A percentile compares a stretch with the other conserved stretches of the same genome.
These are phyloP conservation scores for Luzula sylvatica DNA, from an alignment of 176 grass and related monocot genomes.

Conservation along the genomic window DNA sequence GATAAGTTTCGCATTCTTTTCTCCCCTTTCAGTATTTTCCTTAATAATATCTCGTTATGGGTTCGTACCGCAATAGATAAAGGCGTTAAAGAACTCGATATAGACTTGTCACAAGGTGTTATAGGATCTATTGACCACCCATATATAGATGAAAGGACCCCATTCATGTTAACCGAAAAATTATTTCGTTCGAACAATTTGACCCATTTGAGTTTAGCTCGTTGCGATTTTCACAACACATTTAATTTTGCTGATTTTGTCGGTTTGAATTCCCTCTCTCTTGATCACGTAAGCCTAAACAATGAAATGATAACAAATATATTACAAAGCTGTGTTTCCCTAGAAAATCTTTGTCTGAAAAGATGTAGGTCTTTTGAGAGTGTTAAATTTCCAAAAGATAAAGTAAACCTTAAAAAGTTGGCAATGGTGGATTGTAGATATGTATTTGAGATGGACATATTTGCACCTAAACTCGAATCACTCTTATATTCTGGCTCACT, in stretches of 20 bases:
- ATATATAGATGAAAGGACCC: not conserved
- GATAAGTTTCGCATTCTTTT: constrained; percentile 28
- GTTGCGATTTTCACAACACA: constrained; percentile 24
- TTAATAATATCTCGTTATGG: constrained; percentile 23
- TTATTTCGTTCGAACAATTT: constrained; percentile 24
- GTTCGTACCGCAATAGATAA: constrained; percentile 22
- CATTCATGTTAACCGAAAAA: constrained; percentile 14
- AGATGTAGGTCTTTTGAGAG: constrained; percentile 10
- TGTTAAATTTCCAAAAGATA: constrained; percentile 16
- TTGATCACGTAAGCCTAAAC: constrained; percentile 22
- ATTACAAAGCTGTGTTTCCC: constrained; percentile 10
- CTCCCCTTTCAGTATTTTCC: constrained; percentile 14
- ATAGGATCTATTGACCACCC: not conserved
- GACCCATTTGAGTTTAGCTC: constrained; percentile 18
- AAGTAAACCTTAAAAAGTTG: constrained; percentile 23
- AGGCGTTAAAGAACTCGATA: constrained; percentile 29
- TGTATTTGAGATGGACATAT: constrained; percentile 8
- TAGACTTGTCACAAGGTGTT: constrained; percentile 26
- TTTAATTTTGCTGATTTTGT: not conserved
- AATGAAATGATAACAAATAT: constrained; percentile 12
- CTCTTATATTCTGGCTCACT: constrained; percentile 22
- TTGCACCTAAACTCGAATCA: constrained; percentile 32
- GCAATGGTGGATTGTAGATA: constrained; percentile 14
- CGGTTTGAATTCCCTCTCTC: constrained; percentile 23
- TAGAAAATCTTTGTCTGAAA: constrained; percentile 33